Base-by-base conservation (phyloP, 2,329 filamentous ascomycete genomes). In the Achaetomium macrosporum region DNA sequence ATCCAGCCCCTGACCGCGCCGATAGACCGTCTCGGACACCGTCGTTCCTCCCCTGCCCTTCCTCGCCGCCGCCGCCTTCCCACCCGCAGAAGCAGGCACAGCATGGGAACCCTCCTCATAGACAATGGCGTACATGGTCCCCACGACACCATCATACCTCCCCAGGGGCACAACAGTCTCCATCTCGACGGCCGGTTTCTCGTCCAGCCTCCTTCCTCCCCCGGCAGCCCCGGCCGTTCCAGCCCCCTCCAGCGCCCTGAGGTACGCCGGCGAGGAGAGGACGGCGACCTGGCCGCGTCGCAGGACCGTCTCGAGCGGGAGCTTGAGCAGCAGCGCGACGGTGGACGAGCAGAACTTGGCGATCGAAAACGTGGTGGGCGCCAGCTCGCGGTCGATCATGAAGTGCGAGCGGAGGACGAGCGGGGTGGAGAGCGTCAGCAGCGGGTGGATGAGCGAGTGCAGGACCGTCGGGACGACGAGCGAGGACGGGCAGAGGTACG, bases 281-380 rank as follows among this genome's bases (percentile, higher is more conserved):
- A 90, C 83, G 1, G 84, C 77, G 54, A 93, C 85, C 69, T 99
- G 93, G 5, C 89, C 92, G 55, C 93, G 83, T 44, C 93, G 85
- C 8, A 97, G 78, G 15, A 96, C 87, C 0, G 92, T 97, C 71
- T 99, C 93, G 5, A 97, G 76, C 0, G 93, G 93, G 12, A 97
- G 81, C 64, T 92, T 91, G 60, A 96, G 70, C 63, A 93, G 87
- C 31, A 97, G 80, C 45, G 95, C 91, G 2, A 83, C 77, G 0
- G 85, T 84, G 2, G 88, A 90, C 13, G 88, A 83, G 60, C 88
- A 76, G 70, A 97, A 96, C 49, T 88, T 88, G 64, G 84, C 83
- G 42, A 96, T 67, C 17, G 86, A 89, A 75, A 95, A 97, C 13
- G 87, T 81, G 41, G 84, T 83, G 0, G 93, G 91, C 6, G 89